These are phyloP conservation scores for Kockiozyma suomiensis DNA, from an alignment of 805 yeast species.

Conservation along the genomic window DNA sequence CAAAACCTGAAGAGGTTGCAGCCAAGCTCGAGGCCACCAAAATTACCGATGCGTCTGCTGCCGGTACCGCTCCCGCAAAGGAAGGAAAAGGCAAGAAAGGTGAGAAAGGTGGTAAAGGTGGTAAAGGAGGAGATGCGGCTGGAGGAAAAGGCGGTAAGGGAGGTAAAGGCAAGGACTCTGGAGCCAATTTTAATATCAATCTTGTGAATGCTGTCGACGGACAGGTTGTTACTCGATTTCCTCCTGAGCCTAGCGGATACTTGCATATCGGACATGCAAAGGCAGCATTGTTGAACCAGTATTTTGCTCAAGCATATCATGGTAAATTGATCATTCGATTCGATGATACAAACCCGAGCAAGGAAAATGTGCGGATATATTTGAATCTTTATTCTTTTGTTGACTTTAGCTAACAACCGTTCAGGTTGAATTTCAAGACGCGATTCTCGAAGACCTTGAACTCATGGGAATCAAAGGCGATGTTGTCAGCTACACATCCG, in stretches of 20 bases:
- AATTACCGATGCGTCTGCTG: constrained; percentile 9
- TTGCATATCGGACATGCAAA: constrained; percentile 99
- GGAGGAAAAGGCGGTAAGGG: constrained; percentile 15
- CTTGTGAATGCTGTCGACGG: constrained; percentile 90
- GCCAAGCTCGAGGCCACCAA: constrained; percentile 7
- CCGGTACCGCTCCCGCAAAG: constrained; percentile 5
- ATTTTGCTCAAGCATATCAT: constrained; percentile 92
- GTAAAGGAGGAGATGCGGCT: constrained; percentile 13
- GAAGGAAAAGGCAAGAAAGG: constrained; percentile 14
- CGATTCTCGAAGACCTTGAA: constrained; percentile 89
- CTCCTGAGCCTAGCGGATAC: constrained; percentile 99
- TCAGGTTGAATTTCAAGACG: constrained; percentile 84
- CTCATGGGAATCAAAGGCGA: constrained; percentile 94
- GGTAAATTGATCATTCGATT: constrained; percentile 96
- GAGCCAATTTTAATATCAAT: constrained; percentile 93
- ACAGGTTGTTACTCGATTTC: constrained; percentile 97
- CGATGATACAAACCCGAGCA: constrained; percentile 97
- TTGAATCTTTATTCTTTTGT: not conserved
- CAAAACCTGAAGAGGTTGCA: constrained; percentile 9
- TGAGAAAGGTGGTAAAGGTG: constrained; percentile 13
- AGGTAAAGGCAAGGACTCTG: constrained; percentile 60
- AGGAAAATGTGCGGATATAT: constrained; percentile 66
- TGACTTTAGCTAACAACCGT: too few species aligned
- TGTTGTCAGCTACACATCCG: constrained; percentile 82
- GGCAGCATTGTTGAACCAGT: constrained; percentile 95